These are phyloP conservation scores for Fusarium camptoceras DNA, from an alignment of 2,329 filamentous ascomycete genomes.

Conservation along the genomic window DNA sequence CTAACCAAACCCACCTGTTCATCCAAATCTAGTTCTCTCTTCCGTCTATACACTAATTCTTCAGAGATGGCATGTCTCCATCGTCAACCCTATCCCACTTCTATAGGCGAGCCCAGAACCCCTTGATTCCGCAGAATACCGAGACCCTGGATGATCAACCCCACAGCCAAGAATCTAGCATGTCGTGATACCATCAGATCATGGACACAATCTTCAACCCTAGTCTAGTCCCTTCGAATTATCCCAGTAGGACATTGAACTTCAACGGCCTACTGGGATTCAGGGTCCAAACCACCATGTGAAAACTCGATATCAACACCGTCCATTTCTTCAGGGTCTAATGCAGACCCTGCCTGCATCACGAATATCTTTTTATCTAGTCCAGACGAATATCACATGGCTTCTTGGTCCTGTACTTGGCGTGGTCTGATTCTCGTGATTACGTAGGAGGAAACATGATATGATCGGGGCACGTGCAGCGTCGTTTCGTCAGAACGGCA, in stretches of 20 bases:
- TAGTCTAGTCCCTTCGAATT: background rate
- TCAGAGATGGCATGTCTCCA: background rate
- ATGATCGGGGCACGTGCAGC: conserved; percentile 24
- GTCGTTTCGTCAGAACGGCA: background rate
- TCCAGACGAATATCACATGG: conserved; percentile 5
- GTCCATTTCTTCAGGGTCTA: background rate
- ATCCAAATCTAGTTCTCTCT: background rate
- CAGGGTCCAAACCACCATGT: conserved; percentile 14
- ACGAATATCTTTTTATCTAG: conserved; percentile 6
- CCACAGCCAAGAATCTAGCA: background rate
- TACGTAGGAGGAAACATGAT: conserved; percentile 19
- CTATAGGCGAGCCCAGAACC: background rate
- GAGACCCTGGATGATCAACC: conserved; percentile 4
- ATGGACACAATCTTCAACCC: background rate
- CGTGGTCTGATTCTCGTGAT: conserved; percentile 17
- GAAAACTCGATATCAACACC: background rate
- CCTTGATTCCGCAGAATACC: background rate
- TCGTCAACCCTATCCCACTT: background rate
- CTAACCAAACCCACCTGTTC: background rate
- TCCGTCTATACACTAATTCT: conserved; percentile 1
- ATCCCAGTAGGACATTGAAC: too few species aligned
- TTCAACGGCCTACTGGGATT: background rate
- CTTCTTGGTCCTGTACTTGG: background rate
- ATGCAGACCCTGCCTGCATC: conserved; percentile 19
- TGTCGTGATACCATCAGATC: conserved; percentile 9